Conservation (phyloP, 371 early-diverging fungal species). For the Mortierella sp. region DNA sequence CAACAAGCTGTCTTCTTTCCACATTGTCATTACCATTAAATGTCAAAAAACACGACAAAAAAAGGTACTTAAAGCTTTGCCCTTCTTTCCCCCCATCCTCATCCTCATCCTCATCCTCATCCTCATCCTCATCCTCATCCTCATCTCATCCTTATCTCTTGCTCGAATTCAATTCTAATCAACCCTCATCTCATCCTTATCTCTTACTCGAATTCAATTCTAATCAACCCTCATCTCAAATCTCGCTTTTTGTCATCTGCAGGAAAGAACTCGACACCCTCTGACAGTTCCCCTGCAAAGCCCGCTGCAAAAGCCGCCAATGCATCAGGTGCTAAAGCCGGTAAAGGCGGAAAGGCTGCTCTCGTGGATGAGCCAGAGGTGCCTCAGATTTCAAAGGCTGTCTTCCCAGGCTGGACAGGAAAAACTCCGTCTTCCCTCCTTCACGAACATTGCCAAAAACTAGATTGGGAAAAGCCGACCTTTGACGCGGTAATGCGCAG, state of each 20-base stretch:
- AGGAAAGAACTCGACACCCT: constrained; percentile 24
- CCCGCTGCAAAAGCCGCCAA: constrained; percentile 10
- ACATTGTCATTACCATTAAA: background rate
- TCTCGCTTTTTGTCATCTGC: background rate
- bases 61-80: constrained; percentile 18
- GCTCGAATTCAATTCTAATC: too few relatives aligned
- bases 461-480: constrained; percentile 82
- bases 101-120: too few relatives aligned
- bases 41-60: constrained; percentile 41
- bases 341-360: constrained; percentile 26
- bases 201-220: too few relatives aligned
- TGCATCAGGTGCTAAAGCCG: constrained; percentile 1
- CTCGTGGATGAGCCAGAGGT: constrained; percentile 21
- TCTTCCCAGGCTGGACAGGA: constrained; percentile 89
- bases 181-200: too few relatives aligned
- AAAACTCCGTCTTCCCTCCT: constrained; percentile 85
- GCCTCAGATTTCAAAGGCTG: constrained; percentile 41
- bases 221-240: too few relatives aligned
- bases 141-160: background rate
- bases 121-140: background rate
- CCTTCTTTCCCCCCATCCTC: too few relatives aligned
- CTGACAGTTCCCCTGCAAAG: constrained; percentile 7
- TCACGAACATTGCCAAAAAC: constrained; percentile 83
- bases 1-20: constrained; percentile 1
- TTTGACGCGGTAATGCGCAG: constrained; percentile 63